A percentile compares a stretch with the other conserved stretches of the same genome.
Conservation (phyloP, 306 rosid genomes). For the Cajanus cajan region DNA sequence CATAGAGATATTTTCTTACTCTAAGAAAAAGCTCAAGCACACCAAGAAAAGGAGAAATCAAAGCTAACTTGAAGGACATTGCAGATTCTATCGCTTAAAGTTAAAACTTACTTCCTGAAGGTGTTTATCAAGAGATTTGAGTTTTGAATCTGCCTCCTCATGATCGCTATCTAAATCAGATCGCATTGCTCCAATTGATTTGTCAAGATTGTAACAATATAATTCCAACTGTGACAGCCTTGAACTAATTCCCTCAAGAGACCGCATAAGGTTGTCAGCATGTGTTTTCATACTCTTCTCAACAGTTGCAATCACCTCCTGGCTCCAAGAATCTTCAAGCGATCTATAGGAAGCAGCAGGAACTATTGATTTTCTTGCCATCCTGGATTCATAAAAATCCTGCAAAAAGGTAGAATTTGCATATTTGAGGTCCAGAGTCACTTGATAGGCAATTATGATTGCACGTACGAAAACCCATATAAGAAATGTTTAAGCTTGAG, state of each 20-base stretch:
- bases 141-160: conserved; percentile 73
- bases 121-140: conserved; percentile 75
- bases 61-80: neutral
- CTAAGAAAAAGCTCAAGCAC: neutral
- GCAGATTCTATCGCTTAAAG: neutral
- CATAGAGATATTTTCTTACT: neutral
- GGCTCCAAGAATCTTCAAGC: conserved; percentile 57
- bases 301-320: conserved; percentile 65
- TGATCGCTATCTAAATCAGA: conserved; percentile 72
- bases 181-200: conserved; percentile 90
- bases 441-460: neutral
- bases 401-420: conserved; percentile 17
- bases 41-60: neutral
- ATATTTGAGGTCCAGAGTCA: neutral
- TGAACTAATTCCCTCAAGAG: conserved; percentile 86
- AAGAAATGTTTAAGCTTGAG: conserved; percentile 4
- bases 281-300: conserved; percentile 82
- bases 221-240: conserved; percentile 85
- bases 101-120: conserved; percentile 71
- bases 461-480: neutral
- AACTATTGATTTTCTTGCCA: conserved; percentile 51
- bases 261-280: conserved; percentile 75
- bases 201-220: conserved; percentile 89
- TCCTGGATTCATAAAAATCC: conserved; percentile 66
- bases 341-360: conserved; percentile 52